Evolutionary conservation across 805 yeast species (phyloP), one percentile per base, ranked within the genome.

Genomic region (Candida maris): DNA sequence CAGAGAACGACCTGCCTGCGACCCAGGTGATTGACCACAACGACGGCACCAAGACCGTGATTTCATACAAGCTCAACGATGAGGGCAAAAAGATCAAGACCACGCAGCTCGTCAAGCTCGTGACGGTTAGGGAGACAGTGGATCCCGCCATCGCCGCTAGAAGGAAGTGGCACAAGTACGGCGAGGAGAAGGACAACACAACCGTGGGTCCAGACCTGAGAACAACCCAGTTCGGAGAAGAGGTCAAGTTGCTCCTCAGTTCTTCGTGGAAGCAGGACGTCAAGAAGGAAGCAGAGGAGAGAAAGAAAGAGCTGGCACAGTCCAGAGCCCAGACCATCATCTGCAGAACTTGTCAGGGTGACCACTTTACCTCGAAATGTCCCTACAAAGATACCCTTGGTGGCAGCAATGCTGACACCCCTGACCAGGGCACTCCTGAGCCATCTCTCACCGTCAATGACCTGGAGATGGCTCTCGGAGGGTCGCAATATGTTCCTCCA

Each of bases 341-440:
- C 47, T 93, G 98, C 77, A 85, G 97, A 76, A 68, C 75, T 37
- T 93, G 99, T 82, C 85, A 84, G 43, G 96, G 96, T 58, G 83
- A 79, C 50, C 99, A 93, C 73, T 85, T 81, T 75, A 85, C 97
- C 27, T 69, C 87, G 62, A 81, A 83, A 68, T 93, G 99, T 84
- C 98, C 98, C 46, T 87, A 78, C 76, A 89, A 85, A 69, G 94
- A 83, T 54, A 84, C 93, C 25, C 70, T 91, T 60, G 85, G 81
- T 23, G 69, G 72, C 19, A 71, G 47, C 35, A 46, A 38, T 14
- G 35, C 38, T 13, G 46, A 42, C 24, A 38, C 46, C 14, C 35
- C 47, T 16, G 31, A 28, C 20, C 31, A 9, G 9, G 18, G 15
- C 31, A 28, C 31, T 9, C 31, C 31, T 28, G 43, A 38, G 27